Percentiles rank a stretch among this genome's conserved stretches.
These are phyloP conservation scores for Neurospora pannonica DNA, from an alignment of 495 filamentous ascomycete species.

Conservation along the genomic window DNA sequence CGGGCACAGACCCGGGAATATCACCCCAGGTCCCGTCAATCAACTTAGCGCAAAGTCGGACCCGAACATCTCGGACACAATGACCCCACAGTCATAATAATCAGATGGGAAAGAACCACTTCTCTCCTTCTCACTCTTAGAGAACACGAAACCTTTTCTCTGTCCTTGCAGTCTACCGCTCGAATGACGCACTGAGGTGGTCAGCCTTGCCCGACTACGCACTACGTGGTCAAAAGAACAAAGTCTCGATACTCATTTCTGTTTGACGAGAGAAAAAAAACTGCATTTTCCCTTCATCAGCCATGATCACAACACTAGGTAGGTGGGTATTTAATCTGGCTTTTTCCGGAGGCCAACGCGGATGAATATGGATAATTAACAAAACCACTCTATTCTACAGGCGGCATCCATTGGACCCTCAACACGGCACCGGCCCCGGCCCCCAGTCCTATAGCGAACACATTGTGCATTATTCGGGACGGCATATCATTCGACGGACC, in stretches of 20 bases:
- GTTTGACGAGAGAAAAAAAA: background rate
- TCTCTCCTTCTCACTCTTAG: background rate
- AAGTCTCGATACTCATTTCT: background rate
- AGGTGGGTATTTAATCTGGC: slow-evolving; percentile 6
- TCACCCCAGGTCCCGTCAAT: too few species aligned
- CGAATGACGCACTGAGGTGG: background rate
- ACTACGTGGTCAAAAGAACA: background rate
- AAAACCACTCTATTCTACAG: slow-evolving; percentile 2
- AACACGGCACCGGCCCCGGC: background rate
- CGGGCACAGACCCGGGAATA: too few species aligned
- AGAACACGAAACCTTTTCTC: too few species aligned
- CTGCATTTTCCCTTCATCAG: background rate
- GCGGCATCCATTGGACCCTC: background rate
- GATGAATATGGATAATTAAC: slow-evolving; percentile 13
- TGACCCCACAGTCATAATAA: background rate
- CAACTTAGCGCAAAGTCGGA: background rate
- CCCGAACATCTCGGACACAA: background rate
- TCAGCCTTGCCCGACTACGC: background rate
- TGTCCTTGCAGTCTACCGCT: too few species aligned
- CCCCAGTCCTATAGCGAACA: background rate
- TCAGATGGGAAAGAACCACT: background rate
- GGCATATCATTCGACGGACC: slow-evolving; percentile 2
- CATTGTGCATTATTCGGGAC: background rate
- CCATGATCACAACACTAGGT: background rate
- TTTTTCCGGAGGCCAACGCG: background rate